Base-by-base conservation (phyloP, 169 alveolate species). In the Cryptosporidium sp. region DNA sequence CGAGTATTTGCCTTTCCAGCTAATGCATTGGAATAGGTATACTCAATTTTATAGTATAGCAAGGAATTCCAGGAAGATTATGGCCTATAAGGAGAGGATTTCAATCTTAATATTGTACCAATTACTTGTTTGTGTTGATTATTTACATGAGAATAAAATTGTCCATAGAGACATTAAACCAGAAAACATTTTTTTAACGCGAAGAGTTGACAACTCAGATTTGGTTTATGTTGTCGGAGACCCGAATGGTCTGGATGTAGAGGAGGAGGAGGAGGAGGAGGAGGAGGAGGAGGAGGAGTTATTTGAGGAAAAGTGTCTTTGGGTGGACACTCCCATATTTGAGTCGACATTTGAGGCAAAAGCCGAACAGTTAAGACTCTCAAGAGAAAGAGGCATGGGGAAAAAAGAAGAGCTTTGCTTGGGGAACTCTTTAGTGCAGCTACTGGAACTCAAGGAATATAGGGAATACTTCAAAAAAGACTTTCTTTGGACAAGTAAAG, bases 131-230 rank as follows among this genome's bases (percentile, higher is more conserved):
- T 80, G 69, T 61, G 35, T 80, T 29, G 89, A 80, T 10, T 80
- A 80, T 65, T 37, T 80, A 48, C 89, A 80, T 31, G 45, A 29
- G 14, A 3, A 29, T 18, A 50, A 31, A 26, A 26, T 80, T n/a
- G 41, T 80, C 7, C 89, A 80, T 37, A 58, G 75, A 26, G 89
- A 80, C n/a, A 61, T 80, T 45, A 80, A 80, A 45, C 89, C 89
- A 14, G 89, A 80, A 16, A 80, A 80, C 43, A 80, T 80, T 29
- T 73, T 73, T 59, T 61, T 80, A 62, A 23, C 89, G 4, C 26
- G 29, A 21, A 33, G 18, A 23, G 7, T 21, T 43, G 16, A 59
- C 23, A 69, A 71, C 5, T 35, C 29, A 43, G 61, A 69, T 35
- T 33, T 69, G 55, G 21, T 37, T 69, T 69, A 10, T 10, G 9